A percentile compares a stretch with the other conserved stretches of the same genome.
Conservation (phyloP, 2,329 filamentous ascomycete genomes). For the Daldinia sp. region DNA sequence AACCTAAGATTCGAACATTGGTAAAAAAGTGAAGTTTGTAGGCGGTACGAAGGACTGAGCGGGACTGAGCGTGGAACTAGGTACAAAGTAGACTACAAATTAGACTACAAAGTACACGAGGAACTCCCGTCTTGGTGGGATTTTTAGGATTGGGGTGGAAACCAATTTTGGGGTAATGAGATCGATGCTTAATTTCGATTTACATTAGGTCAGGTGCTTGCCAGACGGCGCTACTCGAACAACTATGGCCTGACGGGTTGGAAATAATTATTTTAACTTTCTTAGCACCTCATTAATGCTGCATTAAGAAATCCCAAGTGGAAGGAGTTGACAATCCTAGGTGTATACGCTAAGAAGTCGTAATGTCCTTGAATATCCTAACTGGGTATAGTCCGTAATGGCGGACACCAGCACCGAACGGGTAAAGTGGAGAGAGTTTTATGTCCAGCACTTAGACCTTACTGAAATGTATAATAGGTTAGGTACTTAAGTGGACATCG, state of each 20-base stretch:
- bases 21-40: background rate
- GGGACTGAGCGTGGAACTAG: too few relatives aligned
- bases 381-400: background rate
- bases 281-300: background rate
- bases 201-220: conserved; percentile 29
- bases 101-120: too few relatives aligned
- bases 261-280: background rate
- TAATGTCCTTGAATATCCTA: background rate
- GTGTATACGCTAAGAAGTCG: background rate
- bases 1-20: too few relatives aligned
- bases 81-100: too few relatives aligned
- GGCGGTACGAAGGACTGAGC: conserved; percentile 3
- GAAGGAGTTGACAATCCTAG: conserved; percentile 7
- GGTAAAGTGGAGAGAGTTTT: conserved; percentile 7
- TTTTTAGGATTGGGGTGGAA: conserved; percentile 6
- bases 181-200: conserved; percentile 37
- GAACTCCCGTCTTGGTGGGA: background rate
- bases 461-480: too few relatives aligned
- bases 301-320: conserved; percentile 12
- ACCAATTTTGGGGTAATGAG: conserved; percentile 17
- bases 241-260: conserved; percentile 4
- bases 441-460: background rate
- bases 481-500: too few relatives aligned
- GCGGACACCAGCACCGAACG: background rate
- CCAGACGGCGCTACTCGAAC: conserved; percentile 4